Evolutionary conservation across 2,329 filamentous ascomycete species (phyloP).

Genomic region (Penicillium aurantiogriseum): DNA sequence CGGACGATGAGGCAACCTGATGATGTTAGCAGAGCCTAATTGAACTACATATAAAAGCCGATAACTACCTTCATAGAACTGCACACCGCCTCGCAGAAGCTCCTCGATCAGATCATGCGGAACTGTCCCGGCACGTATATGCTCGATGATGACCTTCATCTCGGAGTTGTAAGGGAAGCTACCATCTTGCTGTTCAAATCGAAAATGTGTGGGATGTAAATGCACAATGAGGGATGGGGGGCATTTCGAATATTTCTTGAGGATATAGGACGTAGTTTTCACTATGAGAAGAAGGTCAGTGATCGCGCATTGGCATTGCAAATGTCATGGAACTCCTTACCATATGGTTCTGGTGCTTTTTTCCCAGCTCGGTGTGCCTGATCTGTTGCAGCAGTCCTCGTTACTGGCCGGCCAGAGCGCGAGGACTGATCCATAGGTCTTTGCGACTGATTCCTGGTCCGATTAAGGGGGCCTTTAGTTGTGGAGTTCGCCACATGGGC

Average conservation of each 20-base stretch:
- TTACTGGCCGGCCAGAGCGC: slow-evolving; percentile 36
- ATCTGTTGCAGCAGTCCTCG: slow-evolving; percentile 30
- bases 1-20: slow-evolving; percentile 83
- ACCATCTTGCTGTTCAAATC: slow-evolving; percentile 90
- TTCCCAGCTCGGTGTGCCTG: slow-evolving; percentile 38
- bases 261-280: slow-evolving; percentile 70
- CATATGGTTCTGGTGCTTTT: slow-evolving; percentile 47
- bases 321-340: slow-evolving; percentile 29
- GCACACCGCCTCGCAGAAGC: slow-evolving; percentile 67
- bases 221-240: slow-evolving; percentile 84
- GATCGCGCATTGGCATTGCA: slow-evolving; percentile 4
- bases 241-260: slow-evolving; percentile 72
- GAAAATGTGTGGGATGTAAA: slow-evolving; percentile 79
- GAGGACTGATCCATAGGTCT: slow-evolving; percentile 35
- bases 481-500: slow-evolving; percentile 20
- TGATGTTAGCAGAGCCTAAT: slow-evolving; percentile 5
- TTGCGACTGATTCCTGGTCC: slow-evolving; percentile 59
- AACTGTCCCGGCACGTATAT: slow-evolving; percentile 71
- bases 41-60: not conserved
- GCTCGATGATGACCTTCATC: slow-evolving; percentile 78
- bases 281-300: slow-evolving; percentile 51
- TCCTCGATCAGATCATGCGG: slow-evolving; percentile 87
- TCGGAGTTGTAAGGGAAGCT: slow-evolving; percentile 90
- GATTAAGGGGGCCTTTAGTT: slow-evolving; percentile 43
- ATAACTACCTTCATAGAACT: slow-evolving; percentile 76